Evolutionary conservation across 352 stramenopile genomes (phyloP), one percentile per base, ranked within the genome.

Genomic region (Phytopythium vexans): DNA sequence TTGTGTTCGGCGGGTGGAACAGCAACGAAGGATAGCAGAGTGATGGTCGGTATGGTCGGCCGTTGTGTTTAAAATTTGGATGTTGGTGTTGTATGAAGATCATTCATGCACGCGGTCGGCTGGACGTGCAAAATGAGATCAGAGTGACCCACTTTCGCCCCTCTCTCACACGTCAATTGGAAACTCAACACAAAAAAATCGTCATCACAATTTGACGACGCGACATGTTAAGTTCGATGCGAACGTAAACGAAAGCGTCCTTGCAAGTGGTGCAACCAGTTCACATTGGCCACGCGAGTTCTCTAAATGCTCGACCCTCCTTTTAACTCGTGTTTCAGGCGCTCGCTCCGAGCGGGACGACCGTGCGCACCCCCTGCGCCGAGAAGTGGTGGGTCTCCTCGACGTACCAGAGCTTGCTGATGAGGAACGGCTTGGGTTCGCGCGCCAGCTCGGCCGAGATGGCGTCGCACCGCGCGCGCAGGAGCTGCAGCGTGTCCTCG

Each of bases 311-410:
- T 27, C 21, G 21, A 2, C 21, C 21, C 21, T 27, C 21, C 21
- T 27, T 27, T 27, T 27, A 27, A 27, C 21, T 1, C 21, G 21
- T 27, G 21, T 27, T 27, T 27, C 21, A 27, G 21, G 21, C 21
- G 21, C 21, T 27, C 21, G 21, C 21, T 2, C 70, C 57, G 3
- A 88, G 64, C 15, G 60, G 60, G 49, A 86, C 58, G 36, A 67
- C 58, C 1, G 74, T 83, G 47, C 69, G 82, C 41, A 64, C 58
- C 1, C 77, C 77, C 44, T 72, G 61, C 1, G 76, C 73, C 31
- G 75, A 89, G 52, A 82, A 72, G 34, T 84, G 58, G 31, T 89
- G 78, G 9, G 76, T 84, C 55, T 91, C 81, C 49, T 89, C 74
- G 6, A 89, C 72, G 39, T 78, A 85, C 81, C 81, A 91, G 11